Percentiles rank a stretch among this genome's conserved stretches.
Evolutionary conservation across 106 monocot genomes (phyloP).

Genomic region (Vanilla planifolia): DNA sequence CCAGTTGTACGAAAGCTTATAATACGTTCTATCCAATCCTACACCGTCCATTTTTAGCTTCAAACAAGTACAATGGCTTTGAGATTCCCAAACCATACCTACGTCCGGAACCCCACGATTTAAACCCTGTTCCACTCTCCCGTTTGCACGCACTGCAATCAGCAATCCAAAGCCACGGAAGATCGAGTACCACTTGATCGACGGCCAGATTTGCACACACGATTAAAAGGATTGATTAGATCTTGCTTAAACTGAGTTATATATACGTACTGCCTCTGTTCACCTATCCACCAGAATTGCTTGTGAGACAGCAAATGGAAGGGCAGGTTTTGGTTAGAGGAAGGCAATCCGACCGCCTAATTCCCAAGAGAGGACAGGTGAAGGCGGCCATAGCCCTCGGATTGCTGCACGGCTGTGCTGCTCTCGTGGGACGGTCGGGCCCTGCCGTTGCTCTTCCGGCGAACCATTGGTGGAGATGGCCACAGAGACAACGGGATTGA

Average conservation of each 20-base stretch:
- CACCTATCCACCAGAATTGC: not conserved
- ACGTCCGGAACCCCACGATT: too few relatives aligned
- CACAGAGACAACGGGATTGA: not conserved
- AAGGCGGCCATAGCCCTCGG: constrained; percentile 28
- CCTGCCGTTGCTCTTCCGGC: not conserved
- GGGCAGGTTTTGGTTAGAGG: not conserved
- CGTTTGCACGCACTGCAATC: too few relatives aligned
- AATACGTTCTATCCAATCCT: too few relatives aligned
- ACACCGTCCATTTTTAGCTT: too few relatives aligned
- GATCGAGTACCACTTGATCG: not conserved
- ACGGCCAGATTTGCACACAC: constrained; percentile 3
- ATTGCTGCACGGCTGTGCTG: constrained; percentile 15
- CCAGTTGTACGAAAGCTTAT: too few relatives aligned
- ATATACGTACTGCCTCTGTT: not conserved
- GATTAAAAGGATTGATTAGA: constrained; percentile 9
- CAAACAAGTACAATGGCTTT: too few relatives aligned
- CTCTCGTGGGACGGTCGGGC: constrained; percentile 10
- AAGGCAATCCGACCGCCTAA: constrained; percentile 14
- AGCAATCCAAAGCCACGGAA: constrained; percentile 6
- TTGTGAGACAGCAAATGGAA: not conserved
- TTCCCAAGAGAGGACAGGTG: constrained; percentile 35
- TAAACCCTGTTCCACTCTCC: too few relatives aligned
- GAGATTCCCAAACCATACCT: too few relatives aligned
- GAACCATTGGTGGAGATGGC: not conserved
- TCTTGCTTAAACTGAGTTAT: not conserved